phyloP scores from a whole-genome alignment of 2,329 filamentous ascomycete species.

The Cercospora nicotianae region DNA sequence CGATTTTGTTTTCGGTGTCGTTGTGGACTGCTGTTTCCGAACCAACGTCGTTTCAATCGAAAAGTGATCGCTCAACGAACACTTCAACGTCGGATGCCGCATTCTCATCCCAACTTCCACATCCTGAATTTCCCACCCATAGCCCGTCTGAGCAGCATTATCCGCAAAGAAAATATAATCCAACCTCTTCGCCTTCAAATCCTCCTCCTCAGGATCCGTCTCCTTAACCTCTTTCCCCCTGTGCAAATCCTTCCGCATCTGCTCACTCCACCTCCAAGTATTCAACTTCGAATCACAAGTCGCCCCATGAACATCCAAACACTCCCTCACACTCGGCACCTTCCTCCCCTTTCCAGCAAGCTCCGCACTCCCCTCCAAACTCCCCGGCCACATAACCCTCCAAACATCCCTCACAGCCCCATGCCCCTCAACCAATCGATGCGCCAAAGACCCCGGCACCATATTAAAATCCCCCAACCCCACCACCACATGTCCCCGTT shows the following conservation, averaged over 20 bases:
- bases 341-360: conserved; percentile 67
- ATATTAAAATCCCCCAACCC: conserved; percentile 96
- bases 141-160: conserved; percentile 34
- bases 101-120: conserved; percentile 76
- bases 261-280: conserved; percentile 87
- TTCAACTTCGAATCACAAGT: conserved; percentile 86
- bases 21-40: conserved; percentile 34
- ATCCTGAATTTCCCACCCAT: conserved; percentile 67
- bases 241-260: conserved; percentile 65
- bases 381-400: conserved; percentile 79
- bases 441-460: conserved; percentile 80
- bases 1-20: neutral
- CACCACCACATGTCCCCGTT: conserved; percentile 78
- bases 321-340: conserved; percentile 74
- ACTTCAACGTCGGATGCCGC: conserved; percentile 76
- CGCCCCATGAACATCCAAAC: conserved; percentile 76
- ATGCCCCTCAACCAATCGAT: conserved; percentile 77
- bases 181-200: conserved; percentile 78
- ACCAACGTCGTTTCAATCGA: conserved; percentile 78
- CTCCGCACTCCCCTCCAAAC: conserved; percentile 71
- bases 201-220: conserved; percentile 66
- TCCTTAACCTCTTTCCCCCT: conserved; percentile 55
- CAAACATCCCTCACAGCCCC: conserved; percentile 79
- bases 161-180: conserved; percentile 87
- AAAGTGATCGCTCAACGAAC: conserved; percentile 93